Conservation (phyloP, 148 eudicot genomes). For the Rhododendron griersonianum region DNA sequence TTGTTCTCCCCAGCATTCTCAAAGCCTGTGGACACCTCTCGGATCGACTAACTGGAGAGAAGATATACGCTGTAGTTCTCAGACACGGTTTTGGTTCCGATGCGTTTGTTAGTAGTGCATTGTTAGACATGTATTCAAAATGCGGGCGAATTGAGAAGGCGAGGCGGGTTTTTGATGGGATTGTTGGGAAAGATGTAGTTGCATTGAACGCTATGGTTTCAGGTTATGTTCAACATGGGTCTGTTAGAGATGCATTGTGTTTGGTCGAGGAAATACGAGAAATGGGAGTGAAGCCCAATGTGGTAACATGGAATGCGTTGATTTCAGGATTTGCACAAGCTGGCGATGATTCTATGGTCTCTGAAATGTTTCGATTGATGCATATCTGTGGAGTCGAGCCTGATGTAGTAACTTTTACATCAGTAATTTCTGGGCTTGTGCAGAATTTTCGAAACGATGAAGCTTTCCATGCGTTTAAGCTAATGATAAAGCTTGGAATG, state of each 20-base stretch:
- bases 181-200: constrained; percentile 63
- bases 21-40: constrained; percentile 73
- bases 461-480: constrained; percentile 54
- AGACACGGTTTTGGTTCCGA: constrained; percentile 37
- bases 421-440: constrained; percentile 64
- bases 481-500: constrained; percentile 50
- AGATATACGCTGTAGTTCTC: constrained; percentile 34
- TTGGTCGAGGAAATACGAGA: constrained; percentile 45
- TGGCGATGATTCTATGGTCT: constrained; percentile 57
- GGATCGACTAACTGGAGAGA: constrained; percentile 39
- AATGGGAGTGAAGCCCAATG: constrained; percentile 48
- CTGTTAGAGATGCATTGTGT: constrained; percentile 48
- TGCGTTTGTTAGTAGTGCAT: constrained; percentile 54
- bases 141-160: constrained; percentile 49
- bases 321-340: constrained; percentile 68
- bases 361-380: constrained; percentile 53
- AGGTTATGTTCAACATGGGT: constrained; percentile 65
- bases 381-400: constrained; percentile 49
- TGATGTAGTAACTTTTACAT: constrained; percentile 88
- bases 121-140: constrained; percentile 82
- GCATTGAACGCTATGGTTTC: constrained; percentile 61
- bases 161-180: constrained; percentile 47
- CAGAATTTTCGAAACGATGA: constrained; percentile 47
- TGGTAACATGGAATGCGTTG: constrained; percentile 75
- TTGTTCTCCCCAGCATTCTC: constrained; percentile 69